Conservation (phyloP, 805 yeast genomes). For the Spathaspora hagerdaliae region DNA sequence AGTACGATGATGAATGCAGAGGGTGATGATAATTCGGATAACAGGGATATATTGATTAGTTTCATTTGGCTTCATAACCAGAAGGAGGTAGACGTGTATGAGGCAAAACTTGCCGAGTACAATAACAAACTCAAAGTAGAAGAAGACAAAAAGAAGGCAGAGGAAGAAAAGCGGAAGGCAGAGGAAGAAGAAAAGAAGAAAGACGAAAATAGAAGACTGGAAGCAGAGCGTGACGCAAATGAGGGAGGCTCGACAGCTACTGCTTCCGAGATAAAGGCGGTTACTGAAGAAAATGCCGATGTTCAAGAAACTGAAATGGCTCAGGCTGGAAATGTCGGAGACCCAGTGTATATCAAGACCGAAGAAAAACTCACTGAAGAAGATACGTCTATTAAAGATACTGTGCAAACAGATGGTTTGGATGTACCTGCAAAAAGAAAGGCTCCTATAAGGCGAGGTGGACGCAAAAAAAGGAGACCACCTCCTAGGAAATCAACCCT, state of each 20-base stretch:
- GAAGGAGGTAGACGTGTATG: slow-evolving; percentile 44
- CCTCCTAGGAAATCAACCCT: slow-evolving; percentile 11
- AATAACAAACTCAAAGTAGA: slow-evolving; percentile 22
- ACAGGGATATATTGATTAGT: slow-evolving; percentile 43
- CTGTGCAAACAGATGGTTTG: slow-evolving; percentile 1
- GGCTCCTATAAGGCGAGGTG: slow-evolving; percentile 12
- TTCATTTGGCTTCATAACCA: slow-evolving; percentile 50
- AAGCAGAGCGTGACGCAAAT: slow-evolving; percentile 11
- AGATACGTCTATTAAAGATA: slow-evolving; percentile 4
- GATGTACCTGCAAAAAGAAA: slow-evolving; percentile 12
- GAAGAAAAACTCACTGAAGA: slow-evolving; percentile 5
- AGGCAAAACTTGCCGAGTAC: slow-evolving; percentile 27
- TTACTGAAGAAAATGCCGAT: neutral
- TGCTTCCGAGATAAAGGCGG: neutral
- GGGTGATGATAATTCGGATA: slow-evolving; percentile 15
- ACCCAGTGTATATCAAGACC: neutral
- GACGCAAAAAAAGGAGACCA: slow-evolving; percentile 12
- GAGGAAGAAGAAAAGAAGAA: slow-evolving; percentile 20
- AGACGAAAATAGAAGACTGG: slow-evolving; percentile 10
- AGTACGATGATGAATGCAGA: slow-evolving; percentile 19
- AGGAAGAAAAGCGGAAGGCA: slow-evolving; percentile 18
- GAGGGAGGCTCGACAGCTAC: slow-evolving; percentile 3
- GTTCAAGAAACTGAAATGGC: slow-evolving; percentile 3
- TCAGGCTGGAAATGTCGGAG: slow-evolving; percentile 7
- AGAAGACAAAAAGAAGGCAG: slow-evolving; percentile 22